Percentiles rank a stretch among this genome's conserved stretches.
These are phyloP conservation scores for Schrenkiella parvula DNA, from an alignment of 345 rosid species.

Conservation along the genomic window DNA sequence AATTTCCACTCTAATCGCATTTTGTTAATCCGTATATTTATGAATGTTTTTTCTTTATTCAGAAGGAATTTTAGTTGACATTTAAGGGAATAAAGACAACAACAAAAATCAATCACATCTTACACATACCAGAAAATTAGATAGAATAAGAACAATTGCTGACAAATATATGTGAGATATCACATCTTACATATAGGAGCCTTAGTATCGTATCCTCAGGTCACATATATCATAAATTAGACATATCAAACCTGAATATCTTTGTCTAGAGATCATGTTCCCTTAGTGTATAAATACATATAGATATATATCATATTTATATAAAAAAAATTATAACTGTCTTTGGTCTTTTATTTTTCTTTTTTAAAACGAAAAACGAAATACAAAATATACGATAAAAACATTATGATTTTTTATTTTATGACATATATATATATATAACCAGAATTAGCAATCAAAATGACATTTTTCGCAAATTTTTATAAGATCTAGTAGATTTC, in stretches of 20 bases:
- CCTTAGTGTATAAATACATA: slow-evolving; percentile 21
- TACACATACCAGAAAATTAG: background rate
- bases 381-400: too few relatives aligned
- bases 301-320: background rate
- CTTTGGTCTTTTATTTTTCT: background rate
- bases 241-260: slow-evolving; percentile 4
- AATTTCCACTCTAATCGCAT: background rate
- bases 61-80: slow-evolving; percentile 13
- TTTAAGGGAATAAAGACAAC: background rate
- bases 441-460: too few relatives aligned
- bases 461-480: background rate
- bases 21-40: slow-evolving; percentile 11
- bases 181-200: slow-evolving; percentile 22
- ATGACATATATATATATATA: too few relatives aligned
- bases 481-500: background rate
- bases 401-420: too few relatives aligned
- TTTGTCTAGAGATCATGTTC: slow-evolving; percentile 21
- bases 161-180: background rate
- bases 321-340: background rate
- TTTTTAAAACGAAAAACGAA: too few relatives aligned
- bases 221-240: slow-evolving; percentile 6
- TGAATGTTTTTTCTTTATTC: slow-evolving; percentile 17
- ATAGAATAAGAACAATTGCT: slow-evolving; percentile 10
- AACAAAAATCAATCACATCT: slow-evolving; percentile 8
- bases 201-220: slow-evolving; percentile 14